A percentile compares a stretch with the other conserved stretches of the same genome.
Evolutionary conservation across 83 land plant species (phyloP).

Genomic region (Thuja plicata): DNA sequence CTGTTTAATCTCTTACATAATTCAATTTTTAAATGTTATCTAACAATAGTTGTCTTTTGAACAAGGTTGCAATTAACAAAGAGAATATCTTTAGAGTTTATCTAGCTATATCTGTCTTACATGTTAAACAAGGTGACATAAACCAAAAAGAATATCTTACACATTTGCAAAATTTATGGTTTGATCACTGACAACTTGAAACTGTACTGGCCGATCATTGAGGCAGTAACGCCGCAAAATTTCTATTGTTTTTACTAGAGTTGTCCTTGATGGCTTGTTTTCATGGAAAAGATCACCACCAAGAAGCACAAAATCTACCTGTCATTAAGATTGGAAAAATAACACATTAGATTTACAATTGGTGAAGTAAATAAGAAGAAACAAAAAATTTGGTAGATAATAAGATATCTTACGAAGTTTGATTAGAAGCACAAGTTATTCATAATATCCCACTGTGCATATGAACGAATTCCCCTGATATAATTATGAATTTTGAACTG

Average conservation of each 20-base stretch:
- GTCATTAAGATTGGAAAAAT: slow-evolving; percentile 3
- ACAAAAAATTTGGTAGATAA: not conserved
- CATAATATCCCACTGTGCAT: not conserved
- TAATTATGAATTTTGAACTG: not conserved
- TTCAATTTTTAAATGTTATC: not conserved
- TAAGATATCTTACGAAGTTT: not conserved
- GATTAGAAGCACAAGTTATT: not conserved
- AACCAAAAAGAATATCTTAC: slow-evolving; percentile 38
- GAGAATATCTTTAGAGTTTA: slow-evolving; percentile 14
- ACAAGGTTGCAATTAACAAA: not conserved
- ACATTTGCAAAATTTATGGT: slow-evolving; percentile 83
- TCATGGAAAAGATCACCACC: slow-evolving; percentile 99
- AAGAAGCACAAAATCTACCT: slow-evolving; percentile 94
- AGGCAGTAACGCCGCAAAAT: slow-evolving; percentile 87
- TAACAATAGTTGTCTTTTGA: not conserved
- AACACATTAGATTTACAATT: not conserved
- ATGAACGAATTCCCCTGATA: not conserved
- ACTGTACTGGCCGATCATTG: slow-evolving; percentile 88
- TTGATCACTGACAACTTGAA: slow-evolving; percentile 99
- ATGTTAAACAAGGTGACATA: not conserved
- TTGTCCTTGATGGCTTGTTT: slow-evolving; percentile 91
- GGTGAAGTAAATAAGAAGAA: not conserved
- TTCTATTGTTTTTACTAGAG: slow-evolving; percentile 87
- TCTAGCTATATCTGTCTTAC: not conserved
- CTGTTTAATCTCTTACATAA: not conserved